Evolutionary conservation across 2,329 filamentous ascomycete species (phyloP).

Genomic region (Phaeoacremonium minimum): DNA sequence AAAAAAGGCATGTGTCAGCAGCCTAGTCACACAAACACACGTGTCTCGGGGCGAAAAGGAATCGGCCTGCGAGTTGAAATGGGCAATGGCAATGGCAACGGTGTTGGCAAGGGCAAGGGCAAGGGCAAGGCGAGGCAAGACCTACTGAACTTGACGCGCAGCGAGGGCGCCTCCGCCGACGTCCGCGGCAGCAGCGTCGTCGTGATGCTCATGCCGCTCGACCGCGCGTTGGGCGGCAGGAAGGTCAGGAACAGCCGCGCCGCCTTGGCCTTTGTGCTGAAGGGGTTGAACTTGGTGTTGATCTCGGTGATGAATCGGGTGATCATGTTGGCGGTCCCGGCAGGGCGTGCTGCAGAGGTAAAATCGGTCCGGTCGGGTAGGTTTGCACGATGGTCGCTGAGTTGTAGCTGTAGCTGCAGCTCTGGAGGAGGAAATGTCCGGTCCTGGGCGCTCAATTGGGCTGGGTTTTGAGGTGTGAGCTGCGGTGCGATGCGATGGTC

Average conservation of each 20-base stretch:
- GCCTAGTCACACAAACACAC: not conserved
- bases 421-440: too few species aligned
- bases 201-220: constrained; percentile 69
- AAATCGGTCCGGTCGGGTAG: too few species aligned
- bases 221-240: constrained; percentile 74
- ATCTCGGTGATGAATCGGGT: constrained; percentile 81
- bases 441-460: too few species aligned
- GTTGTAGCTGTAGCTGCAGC: too few species aligned
- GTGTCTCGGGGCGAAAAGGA: too few species aligned
- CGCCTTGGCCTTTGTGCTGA: constrained; percentile 72
- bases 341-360: too few species aligned
- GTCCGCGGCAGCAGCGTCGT: constrained; percentile 69
- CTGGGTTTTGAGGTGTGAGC: too few species aligned
- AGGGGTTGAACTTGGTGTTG: constrained; percentile 86
- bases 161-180: constrained; percentile 62
- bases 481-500: too few species aligned
- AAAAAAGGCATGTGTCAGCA: not conserved
- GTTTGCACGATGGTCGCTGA: too few species aligned
- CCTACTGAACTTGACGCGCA: constrained; percentile 84
- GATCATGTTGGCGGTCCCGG: constrained; percentile 73
- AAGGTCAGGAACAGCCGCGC: constrained; percentile 84
- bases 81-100: constrained; percentile 1
- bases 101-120: not conserved
- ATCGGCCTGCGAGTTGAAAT: not conserved
- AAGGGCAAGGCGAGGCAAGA: constrained; percentile 11